phyloP scores from a whole-genome alignment of 768 basidiomycete genomes.

The Amanita molliuscula region DNA sequence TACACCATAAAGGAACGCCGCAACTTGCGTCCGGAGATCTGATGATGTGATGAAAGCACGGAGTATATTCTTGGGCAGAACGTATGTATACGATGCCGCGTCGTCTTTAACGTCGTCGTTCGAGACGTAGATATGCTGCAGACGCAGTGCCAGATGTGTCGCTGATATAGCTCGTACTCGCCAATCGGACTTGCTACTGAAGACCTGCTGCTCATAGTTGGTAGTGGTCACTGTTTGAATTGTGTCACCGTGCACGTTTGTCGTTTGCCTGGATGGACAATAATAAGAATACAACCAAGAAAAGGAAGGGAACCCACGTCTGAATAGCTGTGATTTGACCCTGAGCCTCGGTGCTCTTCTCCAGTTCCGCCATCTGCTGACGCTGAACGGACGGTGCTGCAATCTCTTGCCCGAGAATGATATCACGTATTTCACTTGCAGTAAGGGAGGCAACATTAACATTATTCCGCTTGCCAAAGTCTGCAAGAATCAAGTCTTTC shows the following conservation, averaged over 20 bases:
- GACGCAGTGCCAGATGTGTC: conserved; percentile 88
- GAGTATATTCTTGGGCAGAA: conserved; percentile 94
- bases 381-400: conserved; percentile 91
- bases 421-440: conserved; percentile 92
- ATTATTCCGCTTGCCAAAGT: conserved; percentile 98
- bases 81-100: conserved; percentile 88
- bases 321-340: conserved; percentile 93
- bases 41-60: conserved; percentile 89
- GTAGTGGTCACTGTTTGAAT: conserved; percentile 96
- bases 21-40: conserved; percentile 93
- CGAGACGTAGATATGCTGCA: conserved; percentile 98
- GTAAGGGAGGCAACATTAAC: conserved; percentile 98
- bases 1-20: conserved; percentile 85
- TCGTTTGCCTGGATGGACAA: conserved; percentile 58
- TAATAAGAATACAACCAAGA: background rate
- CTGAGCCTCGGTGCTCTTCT: conserved; percentile 92
- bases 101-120: conserved; percentile 99
- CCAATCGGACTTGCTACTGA: conserved; percentile 99
- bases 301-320: conserved; percentile 40
- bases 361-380: conserved; percentile 98
- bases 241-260: conserved; percentile 93
- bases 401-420: conserved; percentile 98
- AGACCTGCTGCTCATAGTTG: conserved; percentile 97
- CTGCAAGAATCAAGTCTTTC: conserved; percentile 94
- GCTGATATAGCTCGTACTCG: conserved; percentile 96